phyloP scores from a whole-genome alignment of 768 basidiomycete genomes.

The Boletus pseudopeckii region DNA sequence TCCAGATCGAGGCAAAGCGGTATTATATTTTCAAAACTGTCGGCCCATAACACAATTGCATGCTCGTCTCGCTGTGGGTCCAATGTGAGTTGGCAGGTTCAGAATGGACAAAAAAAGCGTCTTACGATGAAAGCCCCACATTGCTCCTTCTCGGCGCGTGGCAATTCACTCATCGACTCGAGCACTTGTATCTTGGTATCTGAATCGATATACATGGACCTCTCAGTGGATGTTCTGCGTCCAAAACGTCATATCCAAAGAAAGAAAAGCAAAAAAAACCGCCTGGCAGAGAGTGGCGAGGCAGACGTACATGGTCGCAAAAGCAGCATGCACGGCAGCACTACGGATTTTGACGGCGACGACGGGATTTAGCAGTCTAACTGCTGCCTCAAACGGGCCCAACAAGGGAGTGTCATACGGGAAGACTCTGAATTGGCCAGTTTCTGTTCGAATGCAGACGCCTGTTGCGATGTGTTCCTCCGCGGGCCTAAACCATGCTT shows the following conservation, averaged over 20 bases:
- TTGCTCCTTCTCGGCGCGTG: conserved; percentile 85
- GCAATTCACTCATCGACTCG: conserved; percentile 62
- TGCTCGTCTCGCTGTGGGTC: conserved; percentile 67
- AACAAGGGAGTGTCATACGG: conserved; percentile 78
- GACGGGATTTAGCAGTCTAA: conserved; percentile 72
- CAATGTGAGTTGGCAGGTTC: neutral
- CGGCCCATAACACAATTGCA: conserved; percentile 80
- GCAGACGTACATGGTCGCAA: conserved; percentile 57
- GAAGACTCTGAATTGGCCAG: conserved; percentile 71
- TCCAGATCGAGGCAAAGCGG: conserved; percentile 68
- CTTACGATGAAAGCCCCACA: conserved; percentile 84
- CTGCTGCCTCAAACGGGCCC: conserved; percentile 74
- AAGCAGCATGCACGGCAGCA: conserved; percentile 78
- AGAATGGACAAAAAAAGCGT: neutral
- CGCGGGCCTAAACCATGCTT: conserved; percentile 82
- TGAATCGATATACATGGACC: conserved; percentile 63
- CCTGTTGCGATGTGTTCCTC: conserved; percentile 75
- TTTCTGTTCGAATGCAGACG: conserved; percentile 68
- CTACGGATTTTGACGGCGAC: conserved; percentile 79
- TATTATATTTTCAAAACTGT: conserved; percentile 76
- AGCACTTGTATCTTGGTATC: conserved; percentile 87
- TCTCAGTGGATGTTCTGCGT: conserved; percentile 48
- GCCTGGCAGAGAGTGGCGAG: too few relatives aligned
- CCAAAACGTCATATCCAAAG: neutral
- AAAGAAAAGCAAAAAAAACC: too few relatives aligned